A percentile compares a stretch with the other conserved stretches of the same genome.
phyloP scores from a whole-genome alignment of 805 yeast genomes.

The Blastobotrys robertii region DNA sequence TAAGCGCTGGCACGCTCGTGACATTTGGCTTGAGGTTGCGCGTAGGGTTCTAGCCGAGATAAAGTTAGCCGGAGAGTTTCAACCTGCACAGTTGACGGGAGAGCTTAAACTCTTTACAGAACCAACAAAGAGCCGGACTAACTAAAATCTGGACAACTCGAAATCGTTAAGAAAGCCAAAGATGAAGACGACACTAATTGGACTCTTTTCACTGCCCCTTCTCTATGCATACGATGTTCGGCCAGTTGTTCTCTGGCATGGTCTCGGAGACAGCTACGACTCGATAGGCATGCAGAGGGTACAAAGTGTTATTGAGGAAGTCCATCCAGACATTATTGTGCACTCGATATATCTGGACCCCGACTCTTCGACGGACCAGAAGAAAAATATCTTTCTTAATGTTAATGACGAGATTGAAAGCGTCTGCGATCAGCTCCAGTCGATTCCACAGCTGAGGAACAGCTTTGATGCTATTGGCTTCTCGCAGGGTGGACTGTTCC shows the following conservation, averaged over 20 bases:
- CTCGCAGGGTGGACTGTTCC: constrained; percentile 76
- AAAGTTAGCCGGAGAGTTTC: too few species aligned
- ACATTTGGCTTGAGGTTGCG: too few species aligned
- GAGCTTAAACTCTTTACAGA: too few species aligned
- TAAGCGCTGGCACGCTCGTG: too few species aligned
- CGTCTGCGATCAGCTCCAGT: constrained; percentile 46
- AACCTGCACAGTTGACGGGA: too few species aligned
- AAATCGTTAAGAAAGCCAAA: too few species aligned
- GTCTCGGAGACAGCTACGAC: constrained; percentile 67
- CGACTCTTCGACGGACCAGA: constrained; percentile 44
- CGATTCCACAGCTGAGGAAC: constrained; percentile 34
- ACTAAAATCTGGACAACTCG: too few species aligned
- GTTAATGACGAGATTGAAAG: constrained; percentile 42
- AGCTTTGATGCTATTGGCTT: constrained; percentile 73
- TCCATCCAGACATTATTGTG: constrained; percentile 41
- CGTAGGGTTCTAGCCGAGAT: too few species aligned
- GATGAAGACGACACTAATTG: too few species aligned
- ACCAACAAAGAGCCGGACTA: too few species aligned
- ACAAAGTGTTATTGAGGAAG: constrained; percentile 32
- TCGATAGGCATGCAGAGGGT: constrained; percentile 48
- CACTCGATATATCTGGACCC: constrained; percentile 45
- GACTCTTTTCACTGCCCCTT: too few species aligned
- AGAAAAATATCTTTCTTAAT: constrained; percentile 49
- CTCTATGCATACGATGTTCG: constrained; percentile 1
- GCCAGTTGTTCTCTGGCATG: constrained; percentile 76